Base-by-base conservation (phyloP, 2,329 filamentous ascomycete species). In the Fusarium torulosum region DNA sequence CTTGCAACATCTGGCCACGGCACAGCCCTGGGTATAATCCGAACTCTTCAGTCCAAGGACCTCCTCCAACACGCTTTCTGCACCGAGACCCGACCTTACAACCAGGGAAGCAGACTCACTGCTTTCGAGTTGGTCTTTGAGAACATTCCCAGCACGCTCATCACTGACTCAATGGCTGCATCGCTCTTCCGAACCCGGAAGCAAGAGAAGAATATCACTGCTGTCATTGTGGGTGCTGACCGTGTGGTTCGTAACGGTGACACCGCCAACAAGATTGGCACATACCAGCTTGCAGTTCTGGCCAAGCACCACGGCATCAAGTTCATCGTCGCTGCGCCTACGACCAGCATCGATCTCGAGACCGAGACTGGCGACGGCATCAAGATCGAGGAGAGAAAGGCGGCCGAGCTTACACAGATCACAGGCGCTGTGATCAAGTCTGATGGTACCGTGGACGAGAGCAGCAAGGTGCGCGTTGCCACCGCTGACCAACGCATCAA, bases 201-300 rank as follows among this genome's bases (percentile, higher is more conserved):
- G 70, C 81, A 84, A 21, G 80, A 84, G 37, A 85, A 89, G 75
- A 89, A 90, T 73, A 92, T 99, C 61, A 86, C 88, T 7, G 95
- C 94, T 7, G 92, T 99, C 51, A 90, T 99, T 29, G 96, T 99
- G 1, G 96, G 96, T 27, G 96, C 96, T 4, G 96, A 99, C 78
- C 89, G 96, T 57, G 96, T 99, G 15, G 96, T 95, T 31, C 92
- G 94, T 50, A 99, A 99, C 74, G 96, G 96, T 29, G 96, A 99
- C 80, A 98, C 96, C 1, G 96, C 96, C 56, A 99, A 99, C 83
- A 99, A 99, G 83, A 96, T 99, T 64, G 96, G 96, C 51, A 99
- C 96, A 1, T 98, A 99, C 77, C 87, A 90, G 54, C 86, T 99
- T 6, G 94, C 96, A 5, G 94, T 98, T n/a, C 85, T 97, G 29